Base-by-base conservation (phyloP, 352 stramenopile genomes). In the Globisporangium nodosum region DNA sequence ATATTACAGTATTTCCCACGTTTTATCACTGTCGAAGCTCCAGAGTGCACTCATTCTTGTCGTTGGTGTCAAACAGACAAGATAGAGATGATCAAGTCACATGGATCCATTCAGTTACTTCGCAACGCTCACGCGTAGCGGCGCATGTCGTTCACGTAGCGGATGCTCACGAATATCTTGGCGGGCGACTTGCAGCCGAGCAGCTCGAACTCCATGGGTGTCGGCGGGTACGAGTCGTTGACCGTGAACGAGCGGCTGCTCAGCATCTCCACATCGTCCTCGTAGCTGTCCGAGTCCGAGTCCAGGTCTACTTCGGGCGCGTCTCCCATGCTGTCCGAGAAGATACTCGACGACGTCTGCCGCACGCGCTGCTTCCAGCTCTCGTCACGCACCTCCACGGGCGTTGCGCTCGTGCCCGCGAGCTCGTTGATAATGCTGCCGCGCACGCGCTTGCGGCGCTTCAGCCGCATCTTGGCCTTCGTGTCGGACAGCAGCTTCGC, bases 121-220 rank as follows among this genome's bases (percentile, higher is more conserved):
- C 42, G 27, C 5, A 21, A 3, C 3, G 0, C 56, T 69, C 79
- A 91, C 1, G 71, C 72, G 55, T 90, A 90, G 35, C 81, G 81
- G 15, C 85, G 81, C 78, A 95, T 88, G 62, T 92, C 81, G 62
- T 95, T 95, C 58, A 95, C 81, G 58, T 95, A 95, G 33, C 84
- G 84, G 27, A 95, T 80, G 64, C 79, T 91, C 47, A 95, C 62
- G 51, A 74, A 85, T 52, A 95, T 80, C 53, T 78, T 92, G 46
- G 82, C 80, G 13, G 70, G 54, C 21, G 70, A 68, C 24, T 81
- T 70, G 52, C 73, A 78, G 39, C 71, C 78, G 5, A 70, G 16
- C 49, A 94, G 71, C 35, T 72, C 64, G 40, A 92, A 58, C 5
- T 63, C 72, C 21, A 84, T 65, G 3, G 78, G 74, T 18, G 65